Conservation (phyloP, 768 basidiomycete genomes). For the Coprinopsis sp. region DNA sequence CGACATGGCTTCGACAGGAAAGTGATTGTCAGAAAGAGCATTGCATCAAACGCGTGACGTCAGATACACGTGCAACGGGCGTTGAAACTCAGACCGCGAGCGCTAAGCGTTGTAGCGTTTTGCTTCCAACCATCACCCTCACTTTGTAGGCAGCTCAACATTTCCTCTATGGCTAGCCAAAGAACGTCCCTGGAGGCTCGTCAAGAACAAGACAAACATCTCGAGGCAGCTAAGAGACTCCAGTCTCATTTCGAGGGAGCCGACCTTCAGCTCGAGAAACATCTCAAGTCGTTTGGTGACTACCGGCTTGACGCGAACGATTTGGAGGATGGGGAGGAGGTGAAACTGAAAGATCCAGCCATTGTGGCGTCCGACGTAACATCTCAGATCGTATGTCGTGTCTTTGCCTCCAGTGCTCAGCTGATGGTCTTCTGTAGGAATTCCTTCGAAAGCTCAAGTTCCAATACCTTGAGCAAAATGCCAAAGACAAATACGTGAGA, state of each 20-base stretch:
- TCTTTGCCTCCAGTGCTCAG: neutral
- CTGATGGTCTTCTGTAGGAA: slow-evolving; percentile 35
- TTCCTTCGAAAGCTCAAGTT: slow-evolving; percentile 83
- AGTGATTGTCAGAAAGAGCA: too few relatives aligned
- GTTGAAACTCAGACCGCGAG: too few relatives aligned
- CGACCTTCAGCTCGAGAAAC: slow-evolving; percentile 34
- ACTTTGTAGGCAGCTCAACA: too few relatives aligned
- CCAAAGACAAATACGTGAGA: slow-evolving; percentile 85
- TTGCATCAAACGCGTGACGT: too few relatives aligned
- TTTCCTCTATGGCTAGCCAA: neutral
- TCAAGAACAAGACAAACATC: slow-evolving; percentile 29
- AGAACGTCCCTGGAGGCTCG: neutral
- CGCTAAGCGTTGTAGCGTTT: too few relatives aligned
- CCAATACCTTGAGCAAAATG: slow-evolving; percentile 85
- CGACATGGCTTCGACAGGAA: too few relatives aligned
- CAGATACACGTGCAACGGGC: too few relatives aligned
- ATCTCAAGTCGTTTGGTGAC: slow-evolving; percentile 27
- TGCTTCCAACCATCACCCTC: too few relatives aligned
- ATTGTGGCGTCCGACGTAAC: slow-evolving; percentile 55
- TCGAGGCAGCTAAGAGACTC: slow-evolving; percentile 30
- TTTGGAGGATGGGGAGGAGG: slow-evolving; percentile 30
- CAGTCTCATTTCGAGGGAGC: slow-evolving; percentile 30
- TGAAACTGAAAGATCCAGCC: slow-evolving; percentile 44
- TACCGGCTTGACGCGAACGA: slow-evolving; percentile 35
- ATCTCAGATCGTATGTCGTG: slow-evolving; percentile 47